These are phyloP conservation scores for Pluteus cervinus DNA, from an alignment of 768 basidiomycete genomes.

Conservation along the genomic window DNA sequence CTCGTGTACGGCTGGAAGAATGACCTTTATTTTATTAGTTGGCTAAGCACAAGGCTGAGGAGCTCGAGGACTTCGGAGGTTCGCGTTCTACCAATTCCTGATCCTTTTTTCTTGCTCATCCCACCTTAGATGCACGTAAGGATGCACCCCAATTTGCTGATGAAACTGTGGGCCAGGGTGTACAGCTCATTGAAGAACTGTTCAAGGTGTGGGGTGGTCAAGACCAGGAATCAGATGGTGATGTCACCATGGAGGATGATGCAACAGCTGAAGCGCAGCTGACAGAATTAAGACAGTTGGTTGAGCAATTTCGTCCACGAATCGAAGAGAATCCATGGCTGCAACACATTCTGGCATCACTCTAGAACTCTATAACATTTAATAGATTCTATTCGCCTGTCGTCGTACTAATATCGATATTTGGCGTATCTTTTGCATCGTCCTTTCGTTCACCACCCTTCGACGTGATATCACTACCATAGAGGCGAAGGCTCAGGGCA, in stretches of 20 bases:
- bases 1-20: neutral
- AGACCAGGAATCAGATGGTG: conserved; percentile 43
- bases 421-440: neutral
- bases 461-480: conserved; percentile 70
- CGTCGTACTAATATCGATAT: neutral
- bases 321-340: conserved; percentile 82
- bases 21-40: conserved; percentile 39
- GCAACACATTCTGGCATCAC: conserved; percentile 44
- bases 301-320: conserved; percentile 57
- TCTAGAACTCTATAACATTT: conserved; percentile 13
- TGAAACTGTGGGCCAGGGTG: conserved; percentile 71
- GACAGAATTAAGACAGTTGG: conserved; percentile 49
- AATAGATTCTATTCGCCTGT: too few relatives aligned
- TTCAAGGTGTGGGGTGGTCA: conserved; percentile 53
- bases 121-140: conserved; percentile 10
- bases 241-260: conserved; percentile 37
- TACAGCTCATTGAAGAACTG: conserved; percentile 74
- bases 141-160: conserved; percentile 41
- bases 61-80: conserved; percentile 76
- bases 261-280: conserved; percentile 36
- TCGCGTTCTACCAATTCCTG: neutral
- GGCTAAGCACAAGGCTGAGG: conserved; percentile 89
- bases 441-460: conserved; percentile 33
- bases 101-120: neutral
- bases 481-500: conserved; percentile 82